A percentile compares a stretch with the other conserved stretches of the same genome.
These are phyloP conservation scores for Phytophthora syringae DNA, from an alignment of 352 stramenopile genomes.

Conservation along the genomic window DNA sequence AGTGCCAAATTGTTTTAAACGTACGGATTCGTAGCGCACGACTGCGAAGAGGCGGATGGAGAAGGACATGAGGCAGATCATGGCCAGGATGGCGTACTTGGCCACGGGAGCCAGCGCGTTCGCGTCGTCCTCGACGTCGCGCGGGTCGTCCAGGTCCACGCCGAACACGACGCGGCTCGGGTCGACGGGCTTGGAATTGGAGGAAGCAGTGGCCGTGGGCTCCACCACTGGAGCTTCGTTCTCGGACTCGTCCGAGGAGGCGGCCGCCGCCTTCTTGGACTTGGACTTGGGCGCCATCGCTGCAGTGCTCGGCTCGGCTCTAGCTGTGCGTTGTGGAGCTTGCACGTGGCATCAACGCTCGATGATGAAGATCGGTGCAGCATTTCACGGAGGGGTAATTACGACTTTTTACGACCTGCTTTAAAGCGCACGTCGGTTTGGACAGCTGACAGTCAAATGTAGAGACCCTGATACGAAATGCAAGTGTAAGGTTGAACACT, in stretches of 20 bases:
- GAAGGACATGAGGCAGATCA: constrained; percentile 95
- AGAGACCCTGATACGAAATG: not conserved
- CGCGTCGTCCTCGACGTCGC: constrained; percentile 75
- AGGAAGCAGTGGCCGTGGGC: constrained; percentile 1
- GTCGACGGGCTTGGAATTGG: constrained; percentile 18
- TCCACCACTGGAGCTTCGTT: constrained; percentile 28
- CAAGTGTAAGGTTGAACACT: not conserved
- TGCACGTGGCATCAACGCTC: constrained; percentile 41
- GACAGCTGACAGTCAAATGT: not conserved
- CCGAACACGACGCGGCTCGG: constrained; percentile 54
- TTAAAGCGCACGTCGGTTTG: constrained; percentile 8
- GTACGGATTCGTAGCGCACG: constrained; percentile 92
- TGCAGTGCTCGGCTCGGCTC: constrained; percentile 10
- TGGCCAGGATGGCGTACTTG: constrained; percentile 91
- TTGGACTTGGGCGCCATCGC: constrained; percentile 71
- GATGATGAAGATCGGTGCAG: constrained; percentile 26
- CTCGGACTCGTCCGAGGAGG: constrained; percentile 24
- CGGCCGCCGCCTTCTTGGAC: constrained; percentile 51
- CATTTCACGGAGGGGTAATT: constrained; percentile 41
- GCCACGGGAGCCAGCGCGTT: constrained; percentile 78
- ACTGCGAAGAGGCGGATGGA: constrained; percentile 94
- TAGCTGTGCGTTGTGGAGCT: constrained; percentile 27
- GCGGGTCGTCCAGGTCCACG: constrained; percentile 60
- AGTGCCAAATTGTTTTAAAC: constrained; percentile 25
- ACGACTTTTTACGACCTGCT: constrained; percentile 20